Evolutionary conservation across 1,139 yeast species (phyloP), one percentile per base, ranked within the genome.

Genomic region (Candida tunisiensis): DNA sequence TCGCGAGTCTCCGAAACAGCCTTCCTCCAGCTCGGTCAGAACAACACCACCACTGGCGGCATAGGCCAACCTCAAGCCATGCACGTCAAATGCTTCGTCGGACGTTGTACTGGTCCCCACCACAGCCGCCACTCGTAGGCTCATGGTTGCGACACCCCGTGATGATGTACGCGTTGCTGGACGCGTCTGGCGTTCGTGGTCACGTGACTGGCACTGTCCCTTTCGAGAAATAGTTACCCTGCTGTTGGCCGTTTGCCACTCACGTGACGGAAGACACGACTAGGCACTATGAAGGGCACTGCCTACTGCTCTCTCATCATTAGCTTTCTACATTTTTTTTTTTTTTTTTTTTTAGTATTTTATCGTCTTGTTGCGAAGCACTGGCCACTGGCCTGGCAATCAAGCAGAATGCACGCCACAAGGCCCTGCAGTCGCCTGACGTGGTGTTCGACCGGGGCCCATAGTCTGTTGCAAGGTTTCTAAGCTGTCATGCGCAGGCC

Each of bases 21-120:
- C 10, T 3, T 13, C 16, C 14, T 26, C 40, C 10, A 47, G 10
- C 13, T 32, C 33, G 24, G 65, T 49, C 4, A 69, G 67, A 4
- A 71, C 74, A 1, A 70, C 78, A 1, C 80, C 80, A 5, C 78
- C 77, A 27, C 80, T 71, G 3, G 77, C 77, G 2, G 69, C 60
- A 38, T 71, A 72, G 0, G 74, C 79, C 9, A 73, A 39, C 5
- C 52, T 31, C 34, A 60, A 51, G 8, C 51, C 61, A 15, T 54
- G 57, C 1, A 59, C 48, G 15, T 57, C 49, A 3, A 26, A 8
- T 5, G 18, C 22, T 7, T 11, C 22, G 8, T 10, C 12, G 12
- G 7, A 9, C 7, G 7, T 6, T 8, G 25, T 19, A 2, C 63
- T 55, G 1, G 64, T 55, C 1, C 67, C 66, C 28, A 53, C 54